Conservation (phyloP, 495 filamentous ascomycete species). For the Neurospora sp. region DNA sequence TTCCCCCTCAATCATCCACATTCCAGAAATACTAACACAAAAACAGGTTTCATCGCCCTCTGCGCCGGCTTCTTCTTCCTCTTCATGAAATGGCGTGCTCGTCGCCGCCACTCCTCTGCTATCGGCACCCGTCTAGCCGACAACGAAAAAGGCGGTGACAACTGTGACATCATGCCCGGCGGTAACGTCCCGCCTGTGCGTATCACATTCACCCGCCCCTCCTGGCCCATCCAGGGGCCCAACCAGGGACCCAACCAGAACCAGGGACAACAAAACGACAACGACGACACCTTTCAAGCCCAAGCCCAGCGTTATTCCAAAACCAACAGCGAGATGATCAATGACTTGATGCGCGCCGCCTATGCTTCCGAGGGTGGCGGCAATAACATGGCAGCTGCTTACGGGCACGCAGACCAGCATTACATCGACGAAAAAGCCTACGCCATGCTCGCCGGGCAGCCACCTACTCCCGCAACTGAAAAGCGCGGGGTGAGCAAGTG, state of each 20-base stretch:
- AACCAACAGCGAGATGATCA: background rate
- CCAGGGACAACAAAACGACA: slow-evolving; percentile 19
- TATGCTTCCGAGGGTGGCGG: background rate
- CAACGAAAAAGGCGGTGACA: background rate
- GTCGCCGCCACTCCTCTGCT: background rate
- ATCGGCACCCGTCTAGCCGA: background rate
- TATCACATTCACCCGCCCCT: background rate
- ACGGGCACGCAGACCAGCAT: background rate
- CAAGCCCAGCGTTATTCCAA: background rate
- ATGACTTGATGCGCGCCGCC: background rate
- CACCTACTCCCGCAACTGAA: background rate
- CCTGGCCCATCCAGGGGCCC: slow-evolving; percentile 26
- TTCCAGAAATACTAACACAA: background rate
- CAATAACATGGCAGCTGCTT: background rate
- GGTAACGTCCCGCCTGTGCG: background rate
- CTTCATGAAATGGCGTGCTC: background rate
- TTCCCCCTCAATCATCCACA: background rate
- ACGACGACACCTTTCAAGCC: slow-evolving; percentile 20
- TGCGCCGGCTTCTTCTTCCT: background rate
- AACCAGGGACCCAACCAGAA: slow-evolving; percentile 3
- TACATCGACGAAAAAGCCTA: background rate
- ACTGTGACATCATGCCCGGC: background rate
- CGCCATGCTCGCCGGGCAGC: background rate
- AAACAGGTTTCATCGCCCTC: background rate
- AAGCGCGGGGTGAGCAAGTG: background rate